phyloP scores from a whole-genome alignment of 805 yeast species.

The Candida qinlingensis region DNA sequence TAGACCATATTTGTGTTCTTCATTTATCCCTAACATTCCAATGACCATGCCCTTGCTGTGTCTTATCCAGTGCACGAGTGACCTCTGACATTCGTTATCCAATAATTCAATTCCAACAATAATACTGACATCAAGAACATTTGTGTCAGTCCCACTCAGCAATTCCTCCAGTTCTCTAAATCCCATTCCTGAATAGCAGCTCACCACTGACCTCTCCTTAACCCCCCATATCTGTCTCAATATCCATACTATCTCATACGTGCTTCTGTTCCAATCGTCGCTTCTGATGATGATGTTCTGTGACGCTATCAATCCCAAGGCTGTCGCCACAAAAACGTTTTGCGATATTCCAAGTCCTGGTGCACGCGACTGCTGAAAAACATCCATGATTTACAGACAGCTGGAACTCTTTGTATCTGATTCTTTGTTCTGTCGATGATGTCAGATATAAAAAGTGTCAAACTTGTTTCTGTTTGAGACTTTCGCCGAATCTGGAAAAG shows the following conservation, averaged over 20 bases:
- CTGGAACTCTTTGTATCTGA: too few species aligned
- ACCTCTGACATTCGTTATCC: slow-evolving; percentile 4
- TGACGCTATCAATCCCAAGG: slow-evolving; percentile 19
- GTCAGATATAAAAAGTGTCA: not conserved
- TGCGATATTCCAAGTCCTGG: not conserved
- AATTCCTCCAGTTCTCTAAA: too few species aligned
- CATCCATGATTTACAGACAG: not conserved
- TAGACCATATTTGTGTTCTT: slow-evolving; percentile 13
- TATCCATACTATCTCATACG: not conserved
- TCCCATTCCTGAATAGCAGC: not conserved
- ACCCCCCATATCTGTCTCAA: not conserved
- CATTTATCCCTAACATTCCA: not conserved
- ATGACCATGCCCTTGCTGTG: slow-evolving; percentile 12
- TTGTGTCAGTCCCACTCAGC: not conserved
- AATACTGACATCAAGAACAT: slow-evolving; percentile 1
- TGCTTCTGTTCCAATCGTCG: not conserved
- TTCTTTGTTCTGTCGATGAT: too few species aligned
- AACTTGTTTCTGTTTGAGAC: too few species aligned
- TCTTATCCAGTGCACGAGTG: slow-evolving; percentile 11
- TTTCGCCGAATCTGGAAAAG: too few species aligned
- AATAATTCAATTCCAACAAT: slow-evolving; percentile 12
- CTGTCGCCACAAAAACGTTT: slow-evolving; percentile 11
- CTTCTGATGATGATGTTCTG: slow-evolving; percentile 22
- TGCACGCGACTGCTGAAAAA: not conserved
- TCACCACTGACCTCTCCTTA: not conserved